Conservation (phyloP, 345 rosid species). For the Lumnitzera racemosa region DNA sequence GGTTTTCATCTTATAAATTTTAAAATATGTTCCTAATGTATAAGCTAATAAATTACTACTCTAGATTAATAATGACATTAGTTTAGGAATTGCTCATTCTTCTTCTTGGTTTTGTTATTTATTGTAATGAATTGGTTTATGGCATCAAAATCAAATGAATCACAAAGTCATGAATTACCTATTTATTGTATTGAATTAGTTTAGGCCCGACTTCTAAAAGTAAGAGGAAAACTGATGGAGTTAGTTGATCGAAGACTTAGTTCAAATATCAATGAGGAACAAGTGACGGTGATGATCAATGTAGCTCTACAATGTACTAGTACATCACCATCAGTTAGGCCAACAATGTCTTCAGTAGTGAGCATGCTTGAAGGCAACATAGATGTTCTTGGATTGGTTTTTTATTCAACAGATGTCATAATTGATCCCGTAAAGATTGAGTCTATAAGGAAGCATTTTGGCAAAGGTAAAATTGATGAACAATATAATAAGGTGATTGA, state of each 20-base stretch:
- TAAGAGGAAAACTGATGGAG: conserved; percentile 25
- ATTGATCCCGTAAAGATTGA: conserved; percentile 6
- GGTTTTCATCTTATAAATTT: too few relatives aligned
- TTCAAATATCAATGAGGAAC: conserved; percentile 29
- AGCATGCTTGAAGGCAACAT: conserved; percentile 49
- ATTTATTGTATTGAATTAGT: too few relatives aligned
- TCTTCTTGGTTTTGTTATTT: too few relatives aligned
- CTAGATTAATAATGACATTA: too few relatives aligned
- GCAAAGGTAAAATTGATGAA: neutral
- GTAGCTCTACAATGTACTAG: conserved; percentile 40
- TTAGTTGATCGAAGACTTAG: conserved; percentile 40
- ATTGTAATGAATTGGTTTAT: too few relatives aligned
- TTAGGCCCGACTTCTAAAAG: conserved; percentile 34
- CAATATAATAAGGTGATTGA: neutral
- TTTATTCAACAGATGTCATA: neutral
- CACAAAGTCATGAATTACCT: too few relatives aligned
- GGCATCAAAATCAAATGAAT: too few relatives aligned
- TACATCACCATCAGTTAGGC: conserved; percentile 29
- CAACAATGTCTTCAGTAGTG: conserved; percentile 49
- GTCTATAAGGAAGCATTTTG: conserved; percentile 15
- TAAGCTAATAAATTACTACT: too few relatives aligned
- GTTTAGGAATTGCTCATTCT: too few relatives aligned
- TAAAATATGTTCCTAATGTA: too few relatives aligned
- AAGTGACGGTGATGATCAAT: conserved; percentile 35
- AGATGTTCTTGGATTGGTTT: conserved; percentile 11